phyloP scores from a whole-genome alignment of 108 stramenopile species.

The Nannochloropsis granulata region DNA sequence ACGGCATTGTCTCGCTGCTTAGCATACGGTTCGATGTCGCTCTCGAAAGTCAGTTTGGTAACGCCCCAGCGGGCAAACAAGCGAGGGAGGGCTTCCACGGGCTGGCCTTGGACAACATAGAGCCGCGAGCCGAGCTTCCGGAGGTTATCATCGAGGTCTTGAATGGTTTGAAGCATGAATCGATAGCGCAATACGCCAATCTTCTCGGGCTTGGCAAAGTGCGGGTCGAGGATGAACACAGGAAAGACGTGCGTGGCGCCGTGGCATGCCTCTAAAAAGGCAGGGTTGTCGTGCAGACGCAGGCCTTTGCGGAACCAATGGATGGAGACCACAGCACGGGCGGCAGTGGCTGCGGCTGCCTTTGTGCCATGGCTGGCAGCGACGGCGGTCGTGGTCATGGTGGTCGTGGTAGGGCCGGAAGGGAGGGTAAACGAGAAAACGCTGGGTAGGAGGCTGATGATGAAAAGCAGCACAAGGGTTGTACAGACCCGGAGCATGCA shows the following conservation, averaged over 20 bases:
- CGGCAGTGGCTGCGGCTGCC: neutral
- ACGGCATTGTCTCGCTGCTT: conserved; percentile 18
- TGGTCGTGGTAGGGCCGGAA: neutral
- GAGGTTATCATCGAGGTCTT: conserved; percentile 55
- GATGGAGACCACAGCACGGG: neutral
- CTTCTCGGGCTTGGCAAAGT: conserved; percentile 39
- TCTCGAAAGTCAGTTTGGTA: conserved; percentile 44
- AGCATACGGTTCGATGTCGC: conserved; percentile 48
- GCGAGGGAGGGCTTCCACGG: conserved; percentile 49
- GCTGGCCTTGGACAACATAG: conserved; percentile 58
- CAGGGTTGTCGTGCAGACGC: conserved; percentile 80
- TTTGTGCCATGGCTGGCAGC: neutral
- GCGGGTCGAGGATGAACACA: conserved; percentile 61
- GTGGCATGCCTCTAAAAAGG: conserved; percentile 39
- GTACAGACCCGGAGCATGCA: too few relatives aligned
- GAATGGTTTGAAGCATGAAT: conserved; percentile 66
- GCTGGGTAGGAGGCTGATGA: too few relatives aligned
- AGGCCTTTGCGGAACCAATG: conserved; percentile 85
- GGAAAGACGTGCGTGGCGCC: conserved; percentile 10
- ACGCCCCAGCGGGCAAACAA: conserved; percentile 47
- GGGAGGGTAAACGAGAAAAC: too few relatives aligned
- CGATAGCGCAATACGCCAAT: conserved; percentile 44
- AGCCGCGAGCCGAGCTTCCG: conserved; percentile 42
- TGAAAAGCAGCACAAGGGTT: too few relatives aligned
- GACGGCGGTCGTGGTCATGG: neutral